phyloP scores from a whole-genome alignment of 371 early-diverging fungal species.

The Mucor sp. region DNA sequence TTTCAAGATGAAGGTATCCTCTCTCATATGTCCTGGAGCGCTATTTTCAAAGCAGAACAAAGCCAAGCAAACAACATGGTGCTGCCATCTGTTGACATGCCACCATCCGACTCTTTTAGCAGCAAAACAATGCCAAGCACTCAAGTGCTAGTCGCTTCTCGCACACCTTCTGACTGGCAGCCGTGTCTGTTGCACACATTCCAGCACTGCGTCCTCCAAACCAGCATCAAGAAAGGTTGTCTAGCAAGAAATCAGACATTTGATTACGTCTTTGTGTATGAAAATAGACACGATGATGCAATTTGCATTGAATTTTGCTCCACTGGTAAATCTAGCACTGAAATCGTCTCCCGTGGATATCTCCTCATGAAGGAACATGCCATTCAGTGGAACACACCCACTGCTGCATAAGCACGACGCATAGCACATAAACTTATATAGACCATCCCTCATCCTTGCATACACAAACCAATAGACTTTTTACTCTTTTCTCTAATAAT shows the following conservation, averaged over 20 bases:
- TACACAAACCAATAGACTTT: neutral
- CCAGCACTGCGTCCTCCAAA: neutral
- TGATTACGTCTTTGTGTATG: neutral
- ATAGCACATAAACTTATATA: neutral
- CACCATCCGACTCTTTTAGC: neutral
- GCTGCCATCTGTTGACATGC: neutral
- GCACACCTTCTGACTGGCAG: neutral
- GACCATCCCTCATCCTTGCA: neutral
- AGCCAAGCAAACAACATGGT: neutral
- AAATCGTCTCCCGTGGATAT: neutral
- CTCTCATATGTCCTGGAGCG: neutral
- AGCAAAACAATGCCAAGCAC: neutral
- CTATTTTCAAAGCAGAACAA: neutral
- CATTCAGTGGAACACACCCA: neutral
- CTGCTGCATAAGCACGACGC: neutral
- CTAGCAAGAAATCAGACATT: neutral
- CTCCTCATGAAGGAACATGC: neutral
- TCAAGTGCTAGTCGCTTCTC: neutral
- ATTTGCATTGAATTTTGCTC: conserved; percentile 1
- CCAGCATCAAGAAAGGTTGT: neutral
- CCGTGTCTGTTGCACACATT: neutral
- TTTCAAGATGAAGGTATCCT: neutral
- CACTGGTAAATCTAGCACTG: neutral
- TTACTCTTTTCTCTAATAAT: neutral
- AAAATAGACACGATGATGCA: neutral